Conservation (phyloP, 495 filamentous ascomycete genomes). For the Penicillium flavigenum region DNA sequence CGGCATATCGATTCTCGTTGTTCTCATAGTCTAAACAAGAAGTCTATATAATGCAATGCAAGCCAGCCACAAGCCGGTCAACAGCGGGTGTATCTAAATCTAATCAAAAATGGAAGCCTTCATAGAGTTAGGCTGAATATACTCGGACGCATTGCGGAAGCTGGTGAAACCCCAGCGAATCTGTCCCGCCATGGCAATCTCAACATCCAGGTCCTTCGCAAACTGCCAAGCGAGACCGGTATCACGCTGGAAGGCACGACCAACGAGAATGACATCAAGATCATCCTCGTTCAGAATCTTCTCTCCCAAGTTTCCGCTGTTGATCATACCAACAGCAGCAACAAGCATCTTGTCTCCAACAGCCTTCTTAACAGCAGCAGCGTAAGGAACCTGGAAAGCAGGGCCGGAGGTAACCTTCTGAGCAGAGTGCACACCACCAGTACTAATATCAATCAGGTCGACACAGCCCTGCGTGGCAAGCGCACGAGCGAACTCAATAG, state of each 20-base stretch:
- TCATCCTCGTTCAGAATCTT: slow-evolving; percentile 55
- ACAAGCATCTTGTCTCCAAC: slow-evolving; percentile 61
- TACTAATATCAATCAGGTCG: slow-evolving; percentile 66
- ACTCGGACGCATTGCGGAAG: slow-evolving; percentile 38
- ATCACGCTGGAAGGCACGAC: slow-evolving; percentile 70
- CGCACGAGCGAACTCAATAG: slow-evolving; percentile 52
- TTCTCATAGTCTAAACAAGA: not conserved
- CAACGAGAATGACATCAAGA: slow-evolving; percentile 61
- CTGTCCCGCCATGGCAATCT: slow-evolving; percentile 64
- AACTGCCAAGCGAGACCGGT: slow-evolving; percentile 65
- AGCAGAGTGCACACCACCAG: slow-evolving; percentile 56
- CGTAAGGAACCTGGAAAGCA: slow-evolving; percentile 67
- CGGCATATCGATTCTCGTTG: not conserved
- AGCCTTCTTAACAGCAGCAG: slow-evolving; percentile 60
- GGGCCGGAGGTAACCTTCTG: slow-evolving; percentile 59
- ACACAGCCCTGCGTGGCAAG: slow-evolving; percentile 56
- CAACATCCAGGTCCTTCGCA: slow-evolving; percentile 64
- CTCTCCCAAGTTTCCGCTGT: slow-evolving; percentile 57
- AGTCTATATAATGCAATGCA: slow-evolving; percentile 8
- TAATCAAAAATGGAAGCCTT: slow-evolving; percentile 39
- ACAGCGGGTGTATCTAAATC: slow-evolving; percentile 12
- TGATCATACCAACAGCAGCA: slow-evolving; percentile 64
- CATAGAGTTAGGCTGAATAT: slow-evolving; percentile 40
- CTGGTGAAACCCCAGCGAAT: slow-evolving; percentile 58
- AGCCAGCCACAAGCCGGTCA: not conserved